Percentiles rank a stretch among this genome's conserved stretches.
Conservation (phyloP, 2,329 filamentous ascomycete species). For the Talaromyces sp. region DNA sequence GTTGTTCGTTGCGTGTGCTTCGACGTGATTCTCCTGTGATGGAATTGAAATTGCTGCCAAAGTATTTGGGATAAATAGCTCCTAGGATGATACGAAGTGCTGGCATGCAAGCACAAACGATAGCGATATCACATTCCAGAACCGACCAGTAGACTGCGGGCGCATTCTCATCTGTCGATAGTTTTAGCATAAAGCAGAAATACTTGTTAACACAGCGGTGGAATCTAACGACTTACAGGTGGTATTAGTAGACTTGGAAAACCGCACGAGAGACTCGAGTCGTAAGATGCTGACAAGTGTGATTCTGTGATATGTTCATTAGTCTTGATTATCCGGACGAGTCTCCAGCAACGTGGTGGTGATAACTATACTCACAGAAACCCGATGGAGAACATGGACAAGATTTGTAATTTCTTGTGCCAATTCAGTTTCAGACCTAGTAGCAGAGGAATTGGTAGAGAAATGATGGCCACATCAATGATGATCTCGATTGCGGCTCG, state of each 20-base stretch:
- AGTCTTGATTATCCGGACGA: neutral
- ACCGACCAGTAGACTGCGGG: slow-evolving; percentile 41
- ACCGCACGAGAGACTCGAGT: slow-evolving; percentile 39
- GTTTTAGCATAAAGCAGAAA: neutral
- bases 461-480: slow-evolving; percentile 53
- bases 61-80: slow-evolving; percentile 14
- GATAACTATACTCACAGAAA: slow-evolving; percentile 33
- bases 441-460: slow-evolving; percentile 49
- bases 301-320: slow-evolving; percentile 27
- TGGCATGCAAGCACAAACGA: slow-evolving; percentile 45
- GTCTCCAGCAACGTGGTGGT: neutral
- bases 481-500: slow-evolving; percentile 53
- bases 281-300: slow-evolving; percentile 43
- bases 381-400: slow-evolving; percentile 52
- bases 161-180: slow-evolving; percentile 29
- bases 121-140: slow-evolving; percentile 43
- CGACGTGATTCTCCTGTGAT: neutral
- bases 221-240: slow-evolving; percentile 26
- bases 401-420: slow-evolving; percentile 50
- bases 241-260: slow-evolving; percentile 39
- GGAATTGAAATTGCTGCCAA: slow-evolving; percentile 18
- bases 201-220: no score
- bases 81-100: slow-evolving; percentile 17
- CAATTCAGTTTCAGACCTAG: slow-evolving; percentile 43
- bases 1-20: neutral